Conservation (phyloP, 2,329 filamentous ascomycete genomes). For the Cryphonectria naterciae region DNA sequence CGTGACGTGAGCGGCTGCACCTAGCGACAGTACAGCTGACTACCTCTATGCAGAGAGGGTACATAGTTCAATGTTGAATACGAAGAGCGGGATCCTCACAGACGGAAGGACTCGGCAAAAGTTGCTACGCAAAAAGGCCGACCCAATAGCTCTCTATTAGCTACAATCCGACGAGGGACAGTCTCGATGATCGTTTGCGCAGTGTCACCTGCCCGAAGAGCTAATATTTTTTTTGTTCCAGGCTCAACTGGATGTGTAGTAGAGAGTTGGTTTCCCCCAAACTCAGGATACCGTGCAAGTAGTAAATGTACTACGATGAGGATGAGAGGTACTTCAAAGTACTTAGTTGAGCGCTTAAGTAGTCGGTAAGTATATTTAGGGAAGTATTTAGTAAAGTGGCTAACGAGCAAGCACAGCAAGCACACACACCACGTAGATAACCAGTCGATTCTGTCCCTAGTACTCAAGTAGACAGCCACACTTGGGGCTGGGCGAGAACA, state of each 20-base stretch:
- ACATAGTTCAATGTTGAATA: background rate
- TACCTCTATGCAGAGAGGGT: background rate
- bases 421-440: background rate
- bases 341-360: background rate
- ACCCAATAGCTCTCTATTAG: background rate
- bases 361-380: background rate
- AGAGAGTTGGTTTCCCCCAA: background rate
- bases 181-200: background rate
- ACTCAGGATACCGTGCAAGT: background rate
- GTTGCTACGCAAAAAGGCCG: background rate
- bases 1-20: constrained; percentile 5
- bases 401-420: background rate
- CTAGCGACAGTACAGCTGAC: constrained; percentile 1
- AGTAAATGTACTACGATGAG: background rate
- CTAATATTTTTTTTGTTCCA: background rate
- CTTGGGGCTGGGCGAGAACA: background rate
- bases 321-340: no score
- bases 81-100: background rate
- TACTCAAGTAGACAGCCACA: background rate
- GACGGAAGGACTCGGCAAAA: background rate
- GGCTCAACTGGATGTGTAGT: background rate
- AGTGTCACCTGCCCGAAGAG: background rate
- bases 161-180: background rate
- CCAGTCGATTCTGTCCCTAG: background rate
- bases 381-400: background rate